Evolutionary conservation across 179 eudicot genomes (phyloP).

Genomic region (Patellifolia procumbens): DNA sequence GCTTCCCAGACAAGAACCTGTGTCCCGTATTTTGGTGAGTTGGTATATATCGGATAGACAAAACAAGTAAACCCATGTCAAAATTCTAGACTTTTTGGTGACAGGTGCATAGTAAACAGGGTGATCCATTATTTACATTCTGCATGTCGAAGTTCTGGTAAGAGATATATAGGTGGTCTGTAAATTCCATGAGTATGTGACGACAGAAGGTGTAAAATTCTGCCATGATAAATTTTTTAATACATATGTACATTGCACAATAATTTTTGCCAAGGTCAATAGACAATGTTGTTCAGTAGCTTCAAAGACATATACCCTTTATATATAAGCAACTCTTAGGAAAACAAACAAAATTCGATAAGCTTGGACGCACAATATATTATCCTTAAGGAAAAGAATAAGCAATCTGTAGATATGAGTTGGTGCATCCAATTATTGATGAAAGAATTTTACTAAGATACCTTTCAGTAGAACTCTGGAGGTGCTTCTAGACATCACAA

Average conservation of each 20-base stretch:
- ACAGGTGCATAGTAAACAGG: background rate
- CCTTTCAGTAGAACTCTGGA: background rate
- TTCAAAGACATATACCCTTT: too few relatives aligned
- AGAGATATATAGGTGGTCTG: background rate
- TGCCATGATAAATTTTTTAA: background rate
- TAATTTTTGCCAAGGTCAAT: background rate
- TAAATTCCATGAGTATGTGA: background rate
- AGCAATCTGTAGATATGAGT: background rate
- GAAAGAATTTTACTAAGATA: background rate
- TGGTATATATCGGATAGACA: background rate
- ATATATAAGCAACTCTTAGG: background rate
- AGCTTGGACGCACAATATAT: background rate
- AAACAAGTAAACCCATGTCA: too few relatives aligned
- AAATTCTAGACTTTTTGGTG: background rate
- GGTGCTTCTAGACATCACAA: background rate
- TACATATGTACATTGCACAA: background rate
- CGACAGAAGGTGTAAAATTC: background rate
- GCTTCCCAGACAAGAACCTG: background rate
- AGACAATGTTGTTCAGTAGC: background rate
- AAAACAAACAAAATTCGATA: too few relatives aligned
- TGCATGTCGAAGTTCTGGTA: background rate
- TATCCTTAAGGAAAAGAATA: background rate
- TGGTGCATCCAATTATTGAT: background rate
- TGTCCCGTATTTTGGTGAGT: background rate
- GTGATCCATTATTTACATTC: background rate